Base-by-base conservation (phyloP, 768 basidiomycete genomes). In the Serendipita vermifera region DNA sequence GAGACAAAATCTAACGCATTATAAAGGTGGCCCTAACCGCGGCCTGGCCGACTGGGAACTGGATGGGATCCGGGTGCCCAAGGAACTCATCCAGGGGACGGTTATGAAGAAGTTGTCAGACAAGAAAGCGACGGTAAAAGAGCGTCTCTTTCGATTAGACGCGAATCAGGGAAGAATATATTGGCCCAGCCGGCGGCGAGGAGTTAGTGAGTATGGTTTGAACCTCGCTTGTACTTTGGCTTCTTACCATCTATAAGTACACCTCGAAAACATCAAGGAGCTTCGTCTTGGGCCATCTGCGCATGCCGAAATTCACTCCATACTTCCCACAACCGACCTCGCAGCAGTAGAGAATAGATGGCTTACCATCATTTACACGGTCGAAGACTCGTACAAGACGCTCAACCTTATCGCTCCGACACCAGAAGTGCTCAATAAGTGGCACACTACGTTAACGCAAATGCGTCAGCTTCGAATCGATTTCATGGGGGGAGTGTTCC, bases 251-350 rank as follows among this genome's bases (percentile, higher is more conserved):
- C 40, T 55, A 53, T 1, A 59, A 93, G 92, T 94, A 41, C 79
- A 84, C 1, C 83, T 96, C 63, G 88, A 88, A 65, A 76, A 78
- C 61, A 87, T 96, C 67, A 85, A 87, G 55, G 92, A 94, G 65
- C 77, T 96, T 29, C 82, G 92, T 14, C 75, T 81, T 0, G 86
- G 83, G 11, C 64, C 75, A 3, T 81, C 87, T 27, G 81, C 85
- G 1, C 73, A 77, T 17, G 81, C 83, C 66, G 83, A 87, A 64
- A 80, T 83, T 55, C 73, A 78, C 40, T 81, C 82, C 62, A 82
- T 84, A 69, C 77, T 79, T 62, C 73, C 81, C 38, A 71, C 83
- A 0, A 68, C 73, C 51, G 77, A 80, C 55, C 74, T 76, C 57
- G 7, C 5, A 20, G 32, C 20, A 29, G 32, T 51, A 15, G 82